Evolutionary conservation across 73 alveolate genomes (phyloP).

Genomic region (Stentor roeselii): DNA sequence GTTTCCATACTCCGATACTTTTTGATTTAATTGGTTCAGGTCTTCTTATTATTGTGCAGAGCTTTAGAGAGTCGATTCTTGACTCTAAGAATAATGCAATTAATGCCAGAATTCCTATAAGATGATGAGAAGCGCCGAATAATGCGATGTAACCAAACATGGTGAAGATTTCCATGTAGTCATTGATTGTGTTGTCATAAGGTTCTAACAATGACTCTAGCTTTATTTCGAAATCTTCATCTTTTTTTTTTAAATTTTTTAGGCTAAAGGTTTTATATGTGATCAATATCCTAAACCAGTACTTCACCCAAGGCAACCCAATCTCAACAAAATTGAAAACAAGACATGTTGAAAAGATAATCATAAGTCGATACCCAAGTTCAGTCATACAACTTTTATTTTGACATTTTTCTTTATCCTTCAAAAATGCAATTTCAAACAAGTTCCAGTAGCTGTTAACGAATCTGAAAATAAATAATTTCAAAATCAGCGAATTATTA

Average conservation of each 20-base stretch:
- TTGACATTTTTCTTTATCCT: neutral
- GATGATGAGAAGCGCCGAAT: conserved; percentile 1
- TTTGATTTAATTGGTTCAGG: conserved; percentile 6
- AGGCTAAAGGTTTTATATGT: neutral
- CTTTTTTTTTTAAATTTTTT: neutral
- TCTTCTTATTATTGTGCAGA: conserved; percentile 2
- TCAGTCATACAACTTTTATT: conserved; percentile 13
- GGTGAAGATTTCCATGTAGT: conserved; percentile 24
- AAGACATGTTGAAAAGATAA: neutral
- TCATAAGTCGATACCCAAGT: neutral
- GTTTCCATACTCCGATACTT: neutral
- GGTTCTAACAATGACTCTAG: neutral
- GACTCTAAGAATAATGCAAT: neutral
- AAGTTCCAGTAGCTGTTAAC: neutral
- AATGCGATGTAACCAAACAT: conserved; percentile 11
- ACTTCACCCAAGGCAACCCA: conserved; percentile 25
- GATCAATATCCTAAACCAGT: neutral
- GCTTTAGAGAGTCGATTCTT: conserved; percentile 13
- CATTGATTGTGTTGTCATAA: conserved; percentile 17
- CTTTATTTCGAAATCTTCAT: neutral
- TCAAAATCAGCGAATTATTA: neutral
- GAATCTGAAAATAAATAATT: neutral
- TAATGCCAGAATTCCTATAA: conserved; percentile 8
- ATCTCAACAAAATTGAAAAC: conserved; percentile 18
- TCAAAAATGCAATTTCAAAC: neutral